A percentile compares a stretch with the other conserved stretches of the same genome.
Evolutionary conservation across 306 rosid genomes (phyloP).

Genomic region (Castanospermum australe): DNA sequence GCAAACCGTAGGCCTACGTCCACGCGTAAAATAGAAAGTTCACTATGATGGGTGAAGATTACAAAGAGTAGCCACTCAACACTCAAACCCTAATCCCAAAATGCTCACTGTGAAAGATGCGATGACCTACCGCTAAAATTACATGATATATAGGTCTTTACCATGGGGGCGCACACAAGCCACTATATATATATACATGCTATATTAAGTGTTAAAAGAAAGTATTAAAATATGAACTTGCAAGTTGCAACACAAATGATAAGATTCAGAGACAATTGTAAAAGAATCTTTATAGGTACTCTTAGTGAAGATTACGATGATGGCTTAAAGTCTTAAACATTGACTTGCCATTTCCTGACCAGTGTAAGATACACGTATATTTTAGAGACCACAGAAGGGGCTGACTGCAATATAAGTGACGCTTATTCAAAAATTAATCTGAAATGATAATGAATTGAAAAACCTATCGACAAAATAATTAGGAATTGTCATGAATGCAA

Average conservation of each 20-base stretch:
- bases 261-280: background rate
- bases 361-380: background rate
- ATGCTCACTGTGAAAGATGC: too few relatives aligned
- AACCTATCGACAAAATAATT: background rate
- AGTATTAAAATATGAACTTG: background rate
- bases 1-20: too few relatives aligned
- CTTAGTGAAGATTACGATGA: background rate
- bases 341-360: background rate
- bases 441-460: background rate
- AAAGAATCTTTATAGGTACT: background rate
- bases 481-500: background rate
- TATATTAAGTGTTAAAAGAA: background rate
- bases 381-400: background rate
- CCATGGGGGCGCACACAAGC: too few relatives aligned
- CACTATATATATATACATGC: too few relatives aligned
- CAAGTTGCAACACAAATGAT: background rate
- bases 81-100: too few relatives aligned
- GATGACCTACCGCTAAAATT: too few relatives aligned
- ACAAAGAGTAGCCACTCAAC: too few relatives aligned
- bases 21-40: too few relatives aligned
- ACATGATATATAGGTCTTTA: too few relatives aligned
- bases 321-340: background rate
- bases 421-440: background rate
- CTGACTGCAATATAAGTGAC: background rate
- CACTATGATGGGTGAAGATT: too few relatives aligned